Percentiles rank a stretch among this genome's conserved stretches.
Conservation (phyloP, 768 basidiomycete species). For the Phlebiopsis flavidoalba region DNA sequence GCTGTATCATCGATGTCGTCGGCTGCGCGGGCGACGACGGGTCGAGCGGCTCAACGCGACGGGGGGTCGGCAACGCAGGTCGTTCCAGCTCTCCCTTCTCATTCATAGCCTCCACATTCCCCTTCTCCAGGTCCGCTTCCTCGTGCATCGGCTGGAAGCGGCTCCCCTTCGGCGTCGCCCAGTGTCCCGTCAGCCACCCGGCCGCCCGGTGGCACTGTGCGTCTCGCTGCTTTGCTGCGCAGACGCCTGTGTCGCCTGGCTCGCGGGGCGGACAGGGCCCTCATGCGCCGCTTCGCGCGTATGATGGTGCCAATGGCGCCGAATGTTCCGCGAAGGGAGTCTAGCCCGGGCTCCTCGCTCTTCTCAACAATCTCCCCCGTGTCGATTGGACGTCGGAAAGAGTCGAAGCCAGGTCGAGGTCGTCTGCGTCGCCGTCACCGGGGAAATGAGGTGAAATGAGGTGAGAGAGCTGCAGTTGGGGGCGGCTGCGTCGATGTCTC, state of each 20-base stretch:
- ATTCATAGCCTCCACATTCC: not conserved
- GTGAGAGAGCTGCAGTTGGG: not conserved
- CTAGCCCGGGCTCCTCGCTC: constrained; percentile 85
- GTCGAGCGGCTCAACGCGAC: not conserved
- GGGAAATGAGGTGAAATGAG: constrained; percentile 9
- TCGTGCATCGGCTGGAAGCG: constrained; percentile 9
- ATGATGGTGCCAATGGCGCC: constrained; percentile 87
- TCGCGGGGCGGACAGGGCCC: constrained; percentile 17
- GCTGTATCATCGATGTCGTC: not conserved
- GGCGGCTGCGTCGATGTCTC: not conserved
- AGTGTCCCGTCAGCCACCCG: constrained; percentile 6
- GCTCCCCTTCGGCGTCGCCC: constrained; percentile 6
- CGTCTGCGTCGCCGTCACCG: constrained; percentile 9
- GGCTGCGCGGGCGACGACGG: not conserved
- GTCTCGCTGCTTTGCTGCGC: not conserved
- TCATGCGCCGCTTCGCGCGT: constrained; percentile 36
- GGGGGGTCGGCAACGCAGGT: not conserved
- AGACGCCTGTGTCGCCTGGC: constrained; percentile 4
- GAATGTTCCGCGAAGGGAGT: constrained; percentile 81
- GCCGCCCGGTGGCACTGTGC: not conserved
- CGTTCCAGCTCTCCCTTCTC: not conserved
- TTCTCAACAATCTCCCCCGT: constrained; percentile 19
- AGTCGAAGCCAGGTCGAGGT: constrained; percentile 11
- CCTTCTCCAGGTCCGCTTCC: constrained; percentile 6
- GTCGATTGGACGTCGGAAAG: constrained; percentile 14